Conservation (phyloP, 2,329 filamentous ascomycete species). For the Cladophialophora exuberans region DNA sequence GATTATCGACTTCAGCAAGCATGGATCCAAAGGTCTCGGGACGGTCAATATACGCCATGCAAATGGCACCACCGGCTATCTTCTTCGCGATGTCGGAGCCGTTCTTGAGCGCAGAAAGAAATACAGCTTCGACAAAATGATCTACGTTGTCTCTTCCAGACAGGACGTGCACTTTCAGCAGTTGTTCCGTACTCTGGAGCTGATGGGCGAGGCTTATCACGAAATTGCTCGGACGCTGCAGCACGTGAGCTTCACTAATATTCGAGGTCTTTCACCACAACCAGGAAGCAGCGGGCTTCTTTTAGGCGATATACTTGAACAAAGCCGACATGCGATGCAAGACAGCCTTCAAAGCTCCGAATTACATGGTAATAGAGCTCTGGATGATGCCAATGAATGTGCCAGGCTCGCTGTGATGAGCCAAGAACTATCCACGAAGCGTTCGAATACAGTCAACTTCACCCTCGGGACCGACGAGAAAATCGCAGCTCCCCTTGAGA, state of each 20-base stretch:
- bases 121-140: conserved; percentile 74
- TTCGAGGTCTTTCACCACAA: not conserved
- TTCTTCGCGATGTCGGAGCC: conserved; percentile 78
- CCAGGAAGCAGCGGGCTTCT: not conserved
- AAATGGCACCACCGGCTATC: conserved; percentile 75
- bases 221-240: not conserved
- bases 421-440: not conserved
- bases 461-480: not conserved
- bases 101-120: conserved; percentile 67
- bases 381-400: not conserved
- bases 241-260: not conserved
- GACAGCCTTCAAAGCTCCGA: not conserved
- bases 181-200: not conserved
- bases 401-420: not conserved
- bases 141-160: conserved; percentile 74
- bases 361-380: not conserved
- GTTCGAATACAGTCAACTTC: not conserved
- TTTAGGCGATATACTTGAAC: not conserved
- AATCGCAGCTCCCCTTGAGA: not conserved
- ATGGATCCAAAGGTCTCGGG: conserved; percentile 70
- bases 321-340: not conserved
- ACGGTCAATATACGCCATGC: conserved; percentile 72
- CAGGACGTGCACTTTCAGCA: conserved; percentile 75
- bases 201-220: not conserved
- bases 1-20: conserved; percentile 72